Percentiles rank a stretch among this genome's conserved stretches.
Evolutionary conservation across 495 filamentous ascomycete genomes (phyloP).

Genomic region (Astrocystis sublimbata): DNA sequence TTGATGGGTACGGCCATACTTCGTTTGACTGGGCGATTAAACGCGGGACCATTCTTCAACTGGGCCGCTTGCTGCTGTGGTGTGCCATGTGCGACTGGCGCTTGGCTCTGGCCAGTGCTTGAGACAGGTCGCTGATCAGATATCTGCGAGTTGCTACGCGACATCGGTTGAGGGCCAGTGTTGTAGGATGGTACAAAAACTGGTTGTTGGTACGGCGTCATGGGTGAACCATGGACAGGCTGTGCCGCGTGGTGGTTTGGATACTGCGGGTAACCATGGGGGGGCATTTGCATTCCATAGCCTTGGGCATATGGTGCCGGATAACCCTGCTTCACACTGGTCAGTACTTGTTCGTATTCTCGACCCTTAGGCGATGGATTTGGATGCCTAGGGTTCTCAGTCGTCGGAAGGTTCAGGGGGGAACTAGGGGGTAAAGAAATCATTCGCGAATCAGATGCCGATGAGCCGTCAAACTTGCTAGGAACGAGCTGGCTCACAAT

Average conservation of each 20-base stretch:
- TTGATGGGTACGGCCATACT: conserved; percentile 74
- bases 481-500: conserved; percentile 14
- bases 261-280: conserved; percentile 46
- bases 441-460: conserved; percentile 28
- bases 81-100: conserved; percentile 47
- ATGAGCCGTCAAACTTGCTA: conserved; percentile 18
- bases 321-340: conserved; percentile 58
- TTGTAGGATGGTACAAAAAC: conserved; percentile 56
- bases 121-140: conserved; percentile 72
- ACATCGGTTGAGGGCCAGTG: conserved; percentile 67
- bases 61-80: conserved; percentile 56
- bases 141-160: conserved; percentile 75
- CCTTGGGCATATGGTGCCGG: conserved; percentile 30
- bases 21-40: conserved; percentile 61
- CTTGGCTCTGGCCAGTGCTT: conserved; percentile 65
- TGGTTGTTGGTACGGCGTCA: conserved; percentile 47
- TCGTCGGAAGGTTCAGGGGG: conserved; percentile 38
- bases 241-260: conserved; percentile 50
- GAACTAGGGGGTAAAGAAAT: conserved; percentile 31
- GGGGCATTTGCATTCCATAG: conserved; percentile 23
- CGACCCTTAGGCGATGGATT: conserved; percentile 70
- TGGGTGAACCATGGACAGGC: conserved; percentile 36
- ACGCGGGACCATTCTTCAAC: conserved; percentile 61
- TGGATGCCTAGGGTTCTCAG: conserved; percentile 31
- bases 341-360: conserved; percentile 76